Conservation (phyloP, 2,329 filamentous ascomycete genomes). For the Colletotrichum lentis region DNA sequence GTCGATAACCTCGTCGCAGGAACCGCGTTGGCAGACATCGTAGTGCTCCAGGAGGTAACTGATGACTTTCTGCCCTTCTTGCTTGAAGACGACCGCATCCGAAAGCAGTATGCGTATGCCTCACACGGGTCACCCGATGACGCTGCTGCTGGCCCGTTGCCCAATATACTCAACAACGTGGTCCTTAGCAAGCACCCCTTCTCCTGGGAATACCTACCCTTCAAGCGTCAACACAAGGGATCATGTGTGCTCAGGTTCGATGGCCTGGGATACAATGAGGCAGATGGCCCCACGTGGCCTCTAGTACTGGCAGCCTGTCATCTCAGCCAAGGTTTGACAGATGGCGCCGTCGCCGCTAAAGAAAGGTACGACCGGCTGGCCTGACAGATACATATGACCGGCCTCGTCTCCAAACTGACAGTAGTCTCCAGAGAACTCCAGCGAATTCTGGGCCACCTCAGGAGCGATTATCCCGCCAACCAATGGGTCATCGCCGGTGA, state of each 20-base stretch:
- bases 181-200: conserved; percentile 66
- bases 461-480: conserved; percentile 50
- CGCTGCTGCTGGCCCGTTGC: conserved; percentile 61
- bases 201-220: conserved; percentile 62
- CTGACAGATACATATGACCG: neutral
- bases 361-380: conserved; percentile 43
- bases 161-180: conserved; percentile 68
- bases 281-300: conserved; percentile 45
- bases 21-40: conserved; percentile 55
- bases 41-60: conserved; percentile 70
- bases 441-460: conserved; percentile 57
- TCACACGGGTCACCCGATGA: conserved; percentile 66
- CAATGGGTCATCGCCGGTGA: conserved; percentile 69
- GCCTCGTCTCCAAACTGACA: neutral
- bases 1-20: conserved; percentile 54
- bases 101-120: conserved; percentile 60
- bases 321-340: conserved; percentile 67
- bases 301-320: conserved; percentile 66
- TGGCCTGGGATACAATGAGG: conserved; percentile 43
- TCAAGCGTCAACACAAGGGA: conserved; percentile 65
- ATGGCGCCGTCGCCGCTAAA: conserved; percentile 65
- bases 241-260: conserved; percentile 42
- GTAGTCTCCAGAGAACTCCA: conserved; percentile 56
- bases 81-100: conserved; percentile 56
- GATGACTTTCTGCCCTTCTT: conserved; percentile 68